Percentiles rank a stretch among this genome's conserved stretches.
Conservation (phyloP, 352 stramenopile species). For the Peronospora farinosa region DNA sequence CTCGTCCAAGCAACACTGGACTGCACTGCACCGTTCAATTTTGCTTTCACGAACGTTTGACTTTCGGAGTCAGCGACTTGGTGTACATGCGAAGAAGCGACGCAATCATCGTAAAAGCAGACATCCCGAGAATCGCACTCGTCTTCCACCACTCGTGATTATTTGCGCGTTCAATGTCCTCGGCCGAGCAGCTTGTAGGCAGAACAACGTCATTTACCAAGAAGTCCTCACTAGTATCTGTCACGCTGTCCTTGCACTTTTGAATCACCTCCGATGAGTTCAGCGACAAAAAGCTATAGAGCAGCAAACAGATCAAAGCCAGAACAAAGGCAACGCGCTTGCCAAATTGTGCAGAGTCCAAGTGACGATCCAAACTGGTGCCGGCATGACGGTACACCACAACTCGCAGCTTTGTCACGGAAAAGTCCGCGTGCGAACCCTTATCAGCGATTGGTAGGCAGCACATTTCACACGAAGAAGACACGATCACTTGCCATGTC, state of each 20-base stretch:
- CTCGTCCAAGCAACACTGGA: not conserved
- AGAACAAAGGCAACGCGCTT: conserved; percentile 55
- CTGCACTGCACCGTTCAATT: not conserved
- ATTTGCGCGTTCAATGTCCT: conserved; percentile 39
- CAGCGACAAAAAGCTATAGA: conserved; percentile 57
- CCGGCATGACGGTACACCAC: conserved; percentile 65
- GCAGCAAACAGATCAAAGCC: conserved; percentile 49
- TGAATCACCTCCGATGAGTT: conserved; percentile 38
- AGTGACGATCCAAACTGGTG: conserved; percentile 38
- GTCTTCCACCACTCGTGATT: conserved; percentile 49
- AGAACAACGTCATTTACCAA: conserved; percentile 13
- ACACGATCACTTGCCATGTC: conserved; percentile 67
- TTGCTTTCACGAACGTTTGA: conserved; percentile 45
- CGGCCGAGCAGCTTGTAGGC: conserved; percentile 38
- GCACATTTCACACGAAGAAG: conserved; percentile 47
- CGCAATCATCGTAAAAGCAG: conserved; percentile 53
- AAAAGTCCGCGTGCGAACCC: conserved; percentile 43
- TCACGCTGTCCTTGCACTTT: conserved; percentile 27
- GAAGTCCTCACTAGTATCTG: conserved; percentile 7
- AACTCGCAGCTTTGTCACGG: conserved; percentile 47
- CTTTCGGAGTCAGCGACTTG: conserved; percentile 52
- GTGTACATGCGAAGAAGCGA: conserved; percentile 61
- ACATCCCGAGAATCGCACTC: conserved; percentile 42
- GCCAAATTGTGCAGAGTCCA: conserved; percentile 55
- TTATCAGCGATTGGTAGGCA: conserved; percentile 47